Percentiles rank a stretch among this genome's conserved stretches.
Conservation (phyloP, 2,329 filamentous ascomycete species). For the Sclerotinia nivalis region DNA sequence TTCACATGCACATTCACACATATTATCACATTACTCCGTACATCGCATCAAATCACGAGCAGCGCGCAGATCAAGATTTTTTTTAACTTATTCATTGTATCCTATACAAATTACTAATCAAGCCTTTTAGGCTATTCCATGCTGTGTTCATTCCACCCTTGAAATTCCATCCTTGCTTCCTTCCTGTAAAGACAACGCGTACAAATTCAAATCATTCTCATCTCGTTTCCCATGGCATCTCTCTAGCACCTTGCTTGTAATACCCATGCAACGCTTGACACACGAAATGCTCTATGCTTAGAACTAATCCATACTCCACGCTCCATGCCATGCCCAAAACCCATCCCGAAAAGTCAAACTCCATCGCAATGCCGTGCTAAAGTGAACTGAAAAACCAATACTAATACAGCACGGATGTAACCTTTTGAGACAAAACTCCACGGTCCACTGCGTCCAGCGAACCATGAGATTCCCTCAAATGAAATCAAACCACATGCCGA, state of each 20-base stretch:
- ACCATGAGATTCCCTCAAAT: neutral
- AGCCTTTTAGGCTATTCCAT: neutral
- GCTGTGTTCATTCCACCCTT: neutral
- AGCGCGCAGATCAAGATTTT: neutral
- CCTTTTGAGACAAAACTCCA: neutral
- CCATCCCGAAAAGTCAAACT: neutral
- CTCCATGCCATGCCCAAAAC: neutral
- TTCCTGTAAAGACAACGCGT: neutral
- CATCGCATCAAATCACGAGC: neutral
- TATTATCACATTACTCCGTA: no score
- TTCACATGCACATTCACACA: no score
- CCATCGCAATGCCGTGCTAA: neutral
- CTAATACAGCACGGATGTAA: neutral
- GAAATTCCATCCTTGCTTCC: neutral
- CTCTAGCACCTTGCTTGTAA: neutral
- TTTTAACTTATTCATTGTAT: neutral
- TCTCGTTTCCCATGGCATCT: constrained; percentile 5
- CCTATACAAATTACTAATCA: neutral
- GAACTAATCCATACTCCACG: neutral
- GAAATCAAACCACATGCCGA: neutral
- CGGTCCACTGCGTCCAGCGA: neutral
- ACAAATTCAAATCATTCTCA: constrained; percentile 7
- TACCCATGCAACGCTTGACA: neutral
- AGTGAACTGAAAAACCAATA: neutral
- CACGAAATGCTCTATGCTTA: constrained; percentile 1